phyloP scores from a whole-genome alignment of 1,284 basidiomycete species.

The Omphalotus olearius region DNA sequence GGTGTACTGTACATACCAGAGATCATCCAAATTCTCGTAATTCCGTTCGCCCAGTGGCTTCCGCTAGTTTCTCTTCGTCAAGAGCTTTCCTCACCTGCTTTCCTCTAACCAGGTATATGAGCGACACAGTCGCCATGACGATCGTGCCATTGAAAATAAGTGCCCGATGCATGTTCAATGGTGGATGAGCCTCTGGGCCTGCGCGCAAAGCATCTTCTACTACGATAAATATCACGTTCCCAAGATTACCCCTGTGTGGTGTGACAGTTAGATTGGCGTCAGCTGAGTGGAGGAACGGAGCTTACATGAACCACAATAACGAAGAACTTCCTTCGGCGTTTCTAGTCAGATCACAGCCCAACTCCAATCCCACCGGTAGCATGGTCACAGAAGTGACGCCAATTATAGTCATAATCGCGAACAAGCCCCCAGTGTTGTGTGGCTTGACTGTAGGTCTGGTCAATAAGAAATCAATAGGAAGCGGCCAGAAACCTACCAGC shows the following conservation, averaged over 20 bases:
- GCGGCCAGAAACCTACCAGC: slow-evolving; percentile 44
- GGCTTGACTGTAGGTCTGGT: slow-evolving; percentile 44
- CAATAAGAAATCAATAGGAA: neutral
- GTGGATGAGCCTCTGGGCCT: slow-evolving; percentile 51
- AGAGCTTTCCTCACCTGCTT: slow-evolving; percentile 53
- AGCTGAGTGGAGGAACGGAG: slow-evolving; percentile 14
- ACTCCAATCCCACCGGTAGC: slow-evolving; percentile 70
- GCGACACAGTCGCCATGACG: slow-evolving; percentile 32
- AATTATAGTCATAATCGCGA: slow-evolving; percentile 61
- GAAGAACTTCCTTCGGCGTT: slow-evolving; percentile 75
- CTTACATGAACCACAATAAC: slow-evolving; percentile 66
- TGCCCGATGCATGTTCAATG: slow-evolving; percentile 62
- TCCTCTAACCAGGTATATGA: slow-evolving; percentile 49
- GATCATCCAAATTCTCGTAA: neutral
- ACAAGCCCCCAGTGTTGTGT: slow-evolving; percentile 55
- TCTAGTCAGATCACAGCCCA: slow-evolving; percentile 71
- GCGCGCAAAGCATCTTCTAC: slow-evolving; percentile 65
- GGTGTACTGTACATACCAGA: neutral
- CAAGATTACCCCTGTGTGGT: slow-evolving; percentile 53
- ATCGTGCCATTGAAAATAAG: slow-evolving; percentile 60
- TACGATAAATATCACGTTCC: slow-evolving; percentile 61
- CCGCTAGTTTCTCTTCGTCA: slow-evolving; percentile 44
- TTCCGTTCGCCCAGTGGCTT: neutral
- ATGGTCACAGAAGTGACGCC: slow-evolving; percentile 62
- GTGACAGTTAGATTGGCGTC: neutral